phyloP scores from a whole-genome alignment of 129 eudicot genomes.

The Helichrysum umbraculigerum region DNA sequence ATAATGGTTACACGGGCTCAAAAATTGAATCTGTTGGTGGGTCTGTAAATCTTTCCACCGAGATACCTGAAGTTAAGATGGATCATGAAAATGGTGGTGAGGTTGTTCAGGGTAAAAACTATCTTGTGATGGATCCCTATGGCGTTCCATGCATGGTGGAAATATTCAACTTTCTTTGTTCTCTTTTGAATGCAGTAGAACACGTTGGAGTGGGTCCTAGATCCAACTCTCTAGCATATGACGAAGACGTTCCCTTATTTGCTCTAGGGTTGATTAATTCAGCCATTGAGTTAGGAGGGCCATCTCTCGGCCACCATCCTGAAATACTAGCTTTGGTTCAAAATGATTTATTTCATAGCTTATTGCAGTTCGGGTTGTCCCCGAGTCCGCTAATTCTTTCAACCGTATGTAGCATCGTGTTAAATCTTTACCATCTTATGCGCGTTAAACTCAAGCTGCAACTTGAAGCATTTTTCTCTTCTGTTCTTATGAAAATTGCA shows the following conservation, averaged over 20 bases:
- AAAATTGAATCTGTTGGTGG: constrained; percentile 33
- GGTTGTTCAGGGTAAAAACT: constrained; percentile 31
- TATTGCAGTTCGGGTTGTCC: constrained; percentile 78
- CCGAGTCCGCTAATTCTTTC: constrained; percentile 77
- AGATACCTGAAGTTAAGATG: constrained; percentile 37
- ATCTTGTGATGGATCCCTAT: constrained; percentile 55
- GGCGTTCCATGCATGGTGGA: constrained; percentile 84
- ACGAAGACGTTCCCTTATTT: constrained; percentile 85
- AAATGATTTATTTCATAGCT: constrained; percentile 66
- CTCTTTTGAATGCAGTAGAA: constrained; percentile 67
- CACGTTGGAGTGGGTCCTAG: constrained; percentile 50
- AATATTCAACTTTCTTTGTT: constrained; percentile 71
- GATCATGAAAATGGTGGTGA: constrained; percentile 37
- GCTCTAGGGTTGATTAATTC: constrained; percentile 75
- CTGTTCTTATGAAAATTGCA: constrained; percentile 63
- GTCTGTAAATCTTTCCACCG: constrained; percentile 35
- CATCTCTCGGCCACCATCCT: constrained; percentile 59
- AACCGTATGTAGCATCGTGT: constrained; percentile 73
- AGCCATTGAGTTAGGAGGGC: constrained; percentile 80
- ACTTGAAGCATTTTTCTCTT: constrained; percentile 74
- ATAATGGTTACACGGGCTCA: constrained; percentile 47
- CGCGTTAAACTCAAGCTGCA: constrained; percentile 74
- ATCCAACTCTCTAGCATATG: constrained; percentile 63
- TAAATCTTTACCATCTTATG: constrained; percentile 72
- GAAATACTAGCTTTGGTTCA: constrained; percentile 62